Conservation (phyloP, 2,329 filamentous ascomycete species). For the Cryphonectria nitschkei region DNA sequence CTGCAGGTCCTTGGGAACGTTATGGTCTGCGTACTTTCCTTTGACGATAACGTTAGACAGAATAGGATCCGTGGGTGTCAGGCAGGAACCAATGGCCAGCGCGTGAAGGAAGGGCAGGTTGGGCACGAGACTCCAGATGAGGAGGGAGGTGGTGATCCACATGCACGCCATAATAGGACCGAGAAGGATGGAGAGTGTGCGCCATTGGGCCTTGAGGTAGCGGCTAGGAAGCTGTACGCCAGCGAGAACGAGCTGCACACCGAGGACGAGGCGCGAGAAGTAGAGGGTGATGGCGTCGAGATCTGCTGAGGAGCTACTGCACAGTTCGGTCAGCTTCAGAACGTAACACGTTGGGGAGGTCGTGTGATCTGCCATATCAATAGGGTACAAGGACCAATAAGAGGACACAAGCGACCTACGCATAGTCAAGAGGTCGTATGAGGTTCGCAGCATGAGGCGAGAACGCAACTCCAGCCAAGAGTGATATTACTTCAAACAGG, state of each 20-base stretch:
- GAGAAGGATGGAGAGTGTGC: conserved; percentile 71
- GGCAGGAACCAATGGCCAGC: conserved; percentile 78
- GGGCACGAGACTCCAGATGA: conserved; percentile 78
- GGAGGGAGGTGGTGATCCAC: conserved; percentile 81
- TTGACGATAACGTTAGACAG: conserved; percentile 90
- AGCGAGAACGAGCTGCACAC: conserved; percentile 86
- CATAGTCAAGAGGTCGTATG: conserved; percentile 76
- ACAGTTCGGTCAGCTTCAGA: too few species aligned
- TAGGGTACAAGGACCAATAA: neutral
- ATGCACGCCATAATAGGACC: conserved; percentile 84
- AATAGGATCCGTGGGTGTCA: conserved; percentile 91
- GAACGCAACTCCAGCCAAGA: conserved; percentile 77
- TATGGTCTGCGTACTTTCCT: conserved; percentile 89
- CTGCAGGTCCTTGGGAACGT: conserved; percentile 81
- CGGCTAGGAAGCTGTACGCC: conserved; percentile 85
- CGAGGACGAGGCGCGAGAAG: conserved; percentile 85
- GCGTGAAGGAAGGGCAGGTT: conserved; percentile 75
- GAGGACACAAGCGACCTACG: conserved; percentile 38
- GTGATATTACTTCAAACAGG: conserved; percentile 70
- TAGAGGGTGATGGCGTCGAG: conserved; percentile 77
- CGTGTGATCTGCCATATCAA: neutral
- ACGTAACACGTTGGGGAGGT: neutral
- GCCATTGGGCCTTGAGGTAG: conserved; percentile 81
- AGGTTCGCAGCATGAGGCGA: conserved; percentile 78
- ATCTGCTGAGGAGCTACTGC: conserved; percentile 51